Percentiles rank a stretch among this genome's conserved stretches.
phyloP scores from a whole-genome alignment of 2,329 filamentous ascomycete species.

The Apiospora marii region DNA sequence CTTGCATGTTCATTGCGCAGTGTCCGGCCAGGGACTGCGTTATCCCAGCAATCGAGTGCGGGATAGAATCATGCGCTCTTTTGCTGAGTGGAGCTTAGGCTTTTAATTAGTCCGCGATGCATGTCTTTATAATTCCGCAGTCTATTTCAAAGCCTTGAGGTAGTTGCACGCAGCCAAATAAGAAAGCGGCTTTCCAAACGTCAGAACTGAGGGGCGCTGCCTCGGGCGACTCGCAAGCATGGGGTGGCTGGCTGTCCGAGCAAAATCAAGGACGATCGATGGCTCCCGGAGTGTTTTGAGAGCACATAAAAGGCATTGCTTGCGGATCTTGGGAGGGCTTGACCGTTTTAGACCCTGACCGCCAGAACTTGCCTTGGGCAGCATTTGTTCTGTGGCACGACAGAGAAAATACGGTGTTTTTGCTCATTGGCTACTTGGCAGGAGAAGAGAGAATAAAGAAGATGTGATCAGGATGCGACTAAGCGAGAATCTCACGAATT shows the following conservation, averaged over 20 bases:
- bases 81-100: neutral
- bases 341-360: neutral
- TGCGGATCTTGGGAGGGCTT: neutral
- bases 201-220: neutral
- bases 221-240: neutral
- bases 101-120: neutral
- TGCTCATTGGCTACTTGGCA: neutral
- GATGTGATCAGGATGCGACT: neutral
- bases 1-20: neutral
- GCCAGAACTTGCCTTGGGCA: neutral
- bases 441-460: neutral
- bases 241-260: neutral
- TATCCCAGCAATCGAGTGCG: neutral
- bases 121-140: neutral
- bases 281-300: neutral
- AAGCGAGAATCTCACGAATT: neutral
- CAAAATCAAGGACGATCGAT: neutral
- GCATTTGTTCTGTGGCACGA: neutral
- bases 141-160: neutral
- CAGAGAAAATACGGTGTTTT: neutral
- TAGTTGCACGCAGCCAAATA: neutral
- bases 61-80: neutral
- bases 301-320: neutral
- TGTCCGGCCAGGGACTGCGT: neutral
- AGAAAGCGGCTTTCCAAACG: neutral